phyloP scores from a whole-genome alignment of 192 early-diverging fungal species.

The Fimicolochytrium jonesii region DNA sequence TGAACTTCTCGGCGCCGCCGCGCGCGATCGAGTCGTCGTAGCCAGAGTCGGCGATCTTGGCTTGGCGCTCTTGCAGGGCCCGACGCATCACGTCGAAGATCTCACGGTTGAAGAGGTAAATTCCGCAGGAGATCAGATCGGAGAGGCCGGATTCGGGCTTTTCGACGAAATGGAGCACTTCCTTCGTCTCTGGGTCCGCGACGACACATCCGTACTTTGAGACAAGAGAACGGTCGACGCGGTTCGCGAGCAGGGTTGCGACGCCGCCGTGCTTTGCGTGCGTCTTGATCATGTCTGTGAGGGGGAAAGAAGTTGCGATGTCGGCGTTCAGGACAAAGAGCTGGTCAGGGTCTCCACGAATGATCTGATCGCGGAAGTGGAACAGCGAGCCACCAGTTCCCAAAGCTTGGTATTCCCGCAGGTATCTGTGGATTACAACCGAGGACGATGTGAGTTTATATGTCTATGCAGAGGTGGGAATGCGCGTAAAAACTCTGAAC shows the following conservation, averaged over 20 bases:
- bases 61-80: slow-evolving; percentile 68
- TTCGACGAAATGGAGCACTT: slow-evolving; percentile 96
- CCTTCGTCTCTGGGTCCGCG: slow-evolving; percentile 77
- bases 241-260: slow-evolving; percentile 87
- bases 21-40: slow-evolving; percentile 18
- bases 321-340: slow-evolving; percentile 98
- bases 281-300: slow-evolving; percentile 77
- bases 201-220: slow-evolving; percentile 92
- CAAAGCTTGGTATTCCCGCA: slow-evolving; percentile 94
- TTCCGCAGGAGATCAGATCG: slow-evolving; percentile 90
- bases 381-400: slow-evolving; percentile 96
- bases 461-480: too few relatives aligned
- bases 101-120: slow-evolving; percentile 87
- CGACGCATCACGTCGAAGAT: slow-evolving; percentile 83
- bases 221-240: slow-evolving; percentile 73
- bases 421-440: slow-evolving; percentile 60
- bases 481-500: too few relatives aligned
- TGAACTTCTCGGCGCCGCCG: slow-evolving; percentile 50
- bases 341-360: slow-evolving; percentile 82
- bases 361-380: slow-evolving; percentile 98
- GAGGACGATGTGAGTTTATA: not conserved
- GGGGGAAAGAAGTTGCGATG: slow-evolving; percentile 91
- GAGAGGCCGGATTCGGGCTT: slow-evolving; percentile 96
- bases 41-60: slow-evolving; percentile 51
- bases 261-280: slow-evolving; percentile 78